Conservation (phyloP, 164 flowering plant species). For the Akebia trifoliata region DNA sequence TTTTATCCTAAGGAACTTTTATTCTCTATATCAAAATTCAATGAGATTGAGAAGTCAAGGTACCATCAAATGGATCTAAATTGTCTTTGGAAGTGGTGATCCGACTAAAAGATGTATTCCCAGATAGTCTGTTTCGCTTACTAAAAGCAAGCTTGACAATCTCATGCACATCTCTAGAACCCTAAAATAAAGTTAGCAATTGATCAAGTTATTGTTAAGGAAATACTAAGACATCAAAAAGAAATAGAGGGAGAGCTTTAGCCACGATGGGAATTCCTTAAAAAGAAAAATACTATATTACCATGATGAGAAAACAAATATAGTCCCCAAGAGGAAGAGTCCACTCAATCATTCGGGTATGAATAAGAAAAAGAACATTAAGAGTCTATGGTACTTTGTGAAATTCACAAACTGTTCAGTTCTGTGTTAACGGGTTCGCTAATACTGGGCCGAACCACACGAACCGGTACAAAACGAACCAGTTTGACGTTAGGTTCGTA, state of each 20-base stretch:
- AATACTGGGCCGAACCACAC: too few species aligned
- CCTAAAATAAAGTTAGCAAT: constrained; percentile 31
- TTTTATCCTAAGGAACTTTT: constrained; percentile 1
- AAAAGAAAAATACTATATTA: neutral
- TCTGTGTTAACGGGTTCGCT: too few species aligned
- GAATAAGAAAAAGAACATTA: neutral
- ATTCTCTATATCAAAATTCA: constrained; percentile 1
- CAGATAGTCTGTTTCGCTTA: constrained; percentile 55
- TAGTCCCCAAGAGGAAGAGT: neutral
- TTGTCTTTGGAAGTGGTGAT: constrained; percentile 47
- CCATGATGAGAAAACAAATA: neutral
- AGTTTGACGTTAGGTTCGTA: too few species aligned
- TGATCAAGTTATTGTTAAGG: constrained; percentile 1
- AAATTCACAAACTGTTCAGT: too few species aligned
- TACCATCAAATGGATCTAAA: constrained; percentile 89
- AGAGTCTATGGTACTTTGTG: neutral
- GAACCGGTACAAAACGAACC: too few species aligned
- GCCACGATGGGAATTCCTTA: neutral
- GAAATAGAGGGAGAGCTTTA: neutral
- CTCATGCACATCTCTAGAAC: constrained; percentile 72
- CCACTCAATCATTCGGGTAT: neutral
- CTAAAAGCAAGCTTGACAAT: constrained; percentile 77
- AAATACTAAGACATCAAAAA: neutral
- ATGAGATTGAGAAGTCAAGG: constrained; percentile 9
- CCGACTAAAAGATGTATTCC: constrained; percentile 62